Conservation (phyloP, 768 basidiomycete species). For the Porpolomopsis calyptriformis region DNA sequence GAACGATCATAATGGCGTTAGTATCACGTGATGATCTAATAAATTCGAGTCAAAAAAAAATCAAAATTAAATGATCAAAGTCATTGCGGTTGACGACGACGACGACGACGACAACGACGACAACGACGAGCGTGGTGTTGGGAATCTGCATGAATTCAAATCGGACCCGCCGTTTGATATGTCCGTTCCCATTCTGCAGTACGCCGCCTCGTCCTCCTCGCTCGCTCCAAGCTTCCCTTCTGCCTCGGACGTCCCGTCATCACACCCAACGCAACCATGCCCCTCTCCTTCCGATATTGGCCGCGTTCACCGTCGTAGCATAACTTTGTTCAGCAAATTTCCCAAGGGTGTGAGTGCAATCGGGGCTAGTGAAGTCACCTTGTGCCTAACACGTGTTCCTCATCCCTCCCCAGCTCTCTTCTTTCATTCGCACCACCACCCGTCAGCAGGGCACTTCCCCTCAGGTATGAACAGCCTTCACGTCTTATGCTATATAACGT, state of each 20-base stretch:
- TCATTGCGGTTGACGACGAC: too few relatives aligned
- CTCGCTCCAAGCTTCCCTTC: conserved; percentile 5
- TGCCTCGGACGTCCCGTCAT: neutral
- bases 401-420: conserved; percentile 25
- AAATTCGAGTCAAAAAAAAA: too few relatives aligned
- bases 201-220: conserved; percentile 6
- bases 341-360: conserved; percentile 26
- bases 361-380: conserved; percentile 11
- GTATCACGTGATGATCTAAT: too few relatives aligned
- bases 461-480: conserved; percentile 18
- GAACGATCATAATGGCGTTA: too few relatives aligned
- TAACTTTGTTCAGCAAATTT: conserved; percentile 13
- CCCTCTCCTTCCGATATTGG: conserved; percentile 7
- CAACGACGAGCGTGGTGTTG: too few relatives aligned
- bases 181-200: conserved; percentile 3
- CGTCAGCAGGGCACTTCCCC: conserved; percentile 16
- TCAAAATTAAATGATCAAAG: too few relatives aligned
- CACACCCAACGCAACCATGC: neutral
- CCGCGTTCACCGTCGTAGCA: conserved; percentile 13
- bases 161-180: neutral
- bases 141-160: neutral
- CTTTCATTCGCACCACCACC: conserved; percentile 26
- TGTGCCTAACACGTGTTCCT: conserved; percentile 43
- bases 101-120: neutral
- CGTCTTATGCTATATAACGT: neutral